phyloP scores from a whole-genome alignment of 345 rosid species.

The Nephelium lappaceum region DNA sequence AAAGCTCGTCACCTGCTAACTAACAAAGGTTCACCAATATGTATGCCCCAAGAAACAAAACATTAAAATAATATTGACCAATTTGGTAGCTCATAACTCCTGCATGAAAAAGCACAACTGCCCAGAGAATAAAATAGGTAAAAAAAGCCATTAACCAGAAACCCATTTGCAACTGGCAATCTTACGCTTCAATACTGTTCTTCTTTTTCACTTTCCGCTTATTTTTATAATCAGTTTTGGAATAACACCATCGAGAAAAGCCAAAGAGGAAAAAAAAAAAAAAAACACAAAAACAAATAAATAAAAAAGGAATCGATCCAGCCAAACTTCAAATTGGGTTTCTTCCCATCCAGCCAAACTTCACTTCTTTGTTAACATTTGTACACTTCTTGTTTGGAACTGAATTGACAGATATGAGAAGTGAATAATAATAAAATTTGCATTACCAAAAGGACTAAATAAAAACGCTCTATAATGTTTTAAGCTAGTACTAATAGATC shows the following conservation, averaged over 20 bases:
- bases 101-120: background rate
- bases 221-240: background rate
- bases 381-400: constrained; percentile 8
- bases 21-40: background rate
- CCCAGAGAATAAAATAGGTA: background rate
- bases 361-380: background rate
- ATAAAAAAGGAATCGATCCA: too few relatives aligned
- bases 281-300: too few relatives aligned
- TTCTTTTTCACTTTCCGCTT: background rate
- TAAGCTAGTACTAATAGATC: background rate
- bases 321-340: background rate
- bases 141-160: background rate
- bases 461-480: background rate
- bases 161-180: background rate
- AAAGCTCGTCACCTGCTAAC: background rate
- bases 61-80: background rate
- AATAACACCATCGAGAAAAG: background rate
- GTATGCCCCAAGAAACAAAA: background rate
- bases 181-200: background rate
- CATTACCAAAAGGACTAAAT: constrained; percentile 1
- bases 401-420: constrained; percentile 1
- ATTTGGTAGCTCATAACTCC: constrained; percentile 8
- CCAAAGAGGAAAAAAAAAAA: background rate
- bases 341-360: background rate
- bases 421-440: background rate